Evolutionary conservation across 1,139 yeast genomes (phyloP), one percentile per base, ranked within the genome.

Genomic region (Suhomyces ambrosiae): DNA sequence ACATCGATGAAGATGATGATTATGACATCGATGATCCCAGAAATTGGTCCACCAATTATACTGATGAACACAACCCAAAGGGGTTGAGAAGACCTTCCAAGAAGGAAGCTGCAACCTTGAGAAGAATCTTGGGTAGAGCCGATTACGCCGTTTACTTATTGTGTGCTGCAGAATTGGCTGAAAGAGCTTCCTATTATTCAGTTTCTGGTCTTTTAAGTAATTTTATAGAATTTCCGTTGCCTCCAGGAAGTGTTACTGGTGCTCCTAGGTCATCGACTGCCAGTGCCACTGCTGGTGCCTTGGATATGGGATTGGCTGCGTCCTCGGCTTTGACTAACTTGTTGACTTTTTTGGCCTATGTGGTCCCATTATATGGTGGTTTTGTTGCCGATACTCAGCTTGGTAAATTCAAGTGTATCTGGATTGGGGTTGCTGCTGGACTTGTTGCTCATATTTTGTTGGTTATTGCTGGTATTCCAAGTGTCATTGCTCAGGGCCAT

Each of bases 361-460:
- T 50, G 30, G 48, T 53, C 14, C 58, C 58, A 3, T 48, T 53
- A 29, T 52, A 49, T 30, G 57, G 57, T 44, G 57, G 58, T 16
- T 53, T 46, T 32, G 44, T 53, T 23, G 56, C 58, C 22, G 57
- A 53, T 38, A 52, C 55, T n/a, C 38, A 41, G 15, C 27, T 50
- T 21, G 58, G 58, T 19, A 52, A 49, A 30, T 48, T 53, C 34
- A 50, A 48, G 36, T 47, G 54, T 18, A 52, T 53, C 24, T 53
- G 58, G 57, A 45, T 52, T 29, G 58, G 58, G 38, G 55, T 52
- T 9, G n/a, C 41, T n/a, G 49, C 50, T 18, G 63, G 61, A 5
- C 50, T 55, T 23, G 34, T 58, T 23, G 45, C 60, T 8, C 62
- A 58, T 35, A 31, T 58, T 23, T 50, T 58, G 33, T 53, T 53